These are phyloP conservation scores for Parachaetomium inaequale DNA, from an alignment of 495 filamentous ascomycete genomes.

Conservation along the genomic window DNA sequence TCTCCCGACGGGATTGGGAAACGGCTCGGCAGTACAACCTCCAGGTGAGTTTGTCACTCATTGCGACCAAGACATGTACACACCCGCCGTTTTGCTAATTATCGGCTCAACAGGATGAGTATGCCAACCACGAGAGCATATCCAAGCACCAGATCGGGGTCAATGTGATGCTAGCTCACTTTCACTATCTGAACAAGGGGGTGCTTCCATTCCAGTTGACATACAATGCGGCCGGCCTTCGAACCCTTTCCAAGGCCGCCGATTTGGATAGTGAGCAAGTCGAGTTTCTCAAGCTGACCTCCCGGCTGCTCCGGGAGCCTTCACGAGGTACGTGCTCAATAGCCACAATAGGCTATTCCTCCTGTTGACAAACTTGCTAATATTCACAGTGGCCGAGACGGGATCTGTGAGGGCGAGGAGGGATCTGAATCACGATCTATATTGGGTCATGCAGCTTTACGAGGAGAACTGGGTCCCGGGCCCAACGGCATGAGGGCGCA, in stretches of 20 bases:
- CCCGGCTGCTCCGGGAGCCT: constrained; percentile 17
- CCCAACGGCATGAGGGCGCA: background rate
- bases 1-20: constrained; percentile 25
- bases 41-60: constrained; percentile 10
- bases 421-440: background rate
- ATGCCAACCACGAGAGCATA: constrained; percentile 27
- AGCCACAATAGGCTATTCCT: background rate
- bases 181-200: constrained; percentile 44
- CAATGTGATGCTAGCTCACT: constrained; percentile 44
- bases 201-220: constrained; percentile 26
- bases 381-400: background rate
- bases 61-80: too few species aligned
- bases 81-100: background rate
- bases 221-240: constrained; percentile 11
- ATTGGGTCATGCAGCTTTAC: background rate
- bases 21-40: constrained; percentile 25
- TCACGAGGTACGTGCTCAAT: constrained; percentile 15
- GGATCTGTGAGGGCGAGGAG: background rate
- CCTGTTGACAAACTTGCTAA: background rate
- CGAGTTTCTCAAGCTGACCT: constrained; percentile 26
- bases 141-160: constrained; percentile 32
- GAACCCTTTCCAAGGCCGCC: constrained; percentile 26
- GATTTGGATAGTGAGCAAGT: constrained; percentile 24
- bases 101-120: constrained; percentile 5
- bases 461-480: background rate